Percentiles rank a stretch among this genome's conserved stretches.
Conservation (phyloP, 371 early-diverging fungal species). For the Mortierella sp. region DNA sequence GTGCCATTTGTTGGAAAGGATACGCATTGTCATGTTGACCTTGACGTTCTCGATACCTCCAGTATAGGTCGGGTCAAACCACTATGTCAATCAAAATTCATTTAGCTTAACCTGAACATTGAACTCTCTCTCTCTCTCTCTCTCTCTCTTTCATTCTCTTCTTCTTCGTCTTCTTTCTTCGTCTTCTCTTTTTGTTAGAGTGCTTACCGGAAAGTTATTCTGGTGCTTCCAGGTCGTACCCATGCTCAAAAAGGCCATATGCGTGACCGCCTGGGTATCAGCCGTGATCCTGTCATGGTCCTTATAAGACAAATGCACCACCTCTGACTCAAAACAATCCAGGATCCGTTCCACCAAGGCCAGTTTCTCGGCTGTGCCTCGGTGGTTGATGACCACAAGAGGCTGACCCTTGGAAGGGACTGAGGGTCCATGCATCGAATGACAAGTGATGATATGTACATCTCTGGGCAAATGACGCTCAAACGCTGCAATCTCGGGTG, state of each 20-base stretch:
- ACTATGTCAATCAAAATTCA: constrained; percentile 55
- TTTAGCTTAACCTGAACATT: background rate
- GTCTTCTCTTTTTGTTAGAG: background rate
- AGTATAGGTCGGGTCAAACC: constrained; percentile 87
- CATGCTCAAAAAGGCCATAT: constrained; percentile 94
- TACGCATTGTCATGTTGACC: constrained; percentile 89
- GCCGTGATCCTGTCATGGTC: constrained; percentile 97
- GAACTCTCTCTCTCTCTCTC: too few species aligned
- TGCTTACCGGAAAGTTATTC: constrained; percentile 79
- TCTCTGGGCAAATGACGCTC: constrained; percentile 86
- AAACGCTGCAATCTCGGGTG: constrained; percentile 92
- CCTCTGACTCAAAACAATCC: constrained; percentile 78
- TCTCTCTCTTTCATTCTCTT: too few species aligned
- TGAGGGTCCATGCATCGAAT: constrained; percentile 95
- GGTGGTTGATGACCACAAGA: constrained; percentile 85
- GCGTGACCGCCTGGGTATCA: constrained; percentile 97
- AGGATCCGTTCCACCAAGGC: constrained; percentile 73
- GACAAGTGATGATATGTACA: constrained; percentile 92
- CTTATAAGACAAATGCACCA: constrained; percentile 79
- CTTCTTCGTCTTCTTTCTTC: too few species aligned
- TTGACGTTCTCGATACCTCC: constrained; percentile 98
- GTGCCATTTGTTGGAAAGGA: constrained; percentile 96
- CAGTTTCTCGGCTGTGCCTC: constrained; percentile 71
- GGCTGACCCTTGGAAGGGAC: constrained; percentile 89
- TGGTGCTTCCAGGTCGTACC: constrained; percentile 95